phyloP scores from a whole-genome alignment of 371 early-diverging fungal species.

The Mycotypha africana region DNA sequence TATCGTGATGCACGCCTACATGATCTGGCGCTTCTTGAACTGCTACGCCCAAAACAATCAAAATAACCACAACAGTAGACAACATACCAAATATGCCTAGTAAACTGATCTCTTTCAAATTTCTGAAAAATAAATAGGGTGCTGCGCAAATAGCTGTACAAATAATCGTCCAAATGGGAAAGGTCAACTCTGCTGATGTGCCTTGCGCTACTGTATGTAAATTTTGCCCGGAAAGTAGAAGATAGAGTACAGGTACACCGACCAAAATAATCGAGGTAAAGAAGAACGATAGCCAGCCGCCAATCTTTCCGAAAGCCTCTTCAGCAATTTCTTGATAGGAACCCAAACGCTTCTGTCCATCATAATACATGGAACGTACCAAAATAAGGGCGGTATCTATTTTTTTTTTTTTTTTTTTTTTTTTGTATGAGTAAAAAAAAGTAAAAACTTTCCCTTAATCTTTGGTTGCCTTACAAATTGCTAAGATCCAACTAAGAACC shows the following conservation, averaged over 20 bases:
- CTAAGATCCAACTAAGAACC: slow-evolving; percentile 33
- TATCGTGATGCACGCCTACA: slow-evolving; percentile 17
- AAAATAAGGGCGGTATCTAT: slow-evolving; percentile 65
- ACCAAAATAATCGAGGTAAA: slow-evolving; percentile 60
- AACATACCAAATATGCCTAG: slow-evolving; percentile 28
- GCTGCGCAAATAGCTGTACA: slow-evolving; percentile 56
- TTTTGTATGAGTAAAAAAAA: not conserved
- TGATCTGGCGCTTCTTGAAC: slow-evolving; percentile 15
- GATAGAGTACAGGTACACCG: slow-evolving; percentile 68
- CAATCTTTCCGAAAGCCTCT: slow-evolving; percentile 62
- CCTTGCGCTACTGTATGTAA: slow-evolving; percentile 39
- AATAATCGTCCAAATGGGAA: slow-evolving; percentile 59
- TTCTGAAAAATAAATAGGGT: slow-evolving; percentile 64
- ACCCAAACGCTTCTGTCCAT: slow-evolving; percentile 36
- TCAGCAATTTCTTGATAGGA: slow-evolving; percentile 53
- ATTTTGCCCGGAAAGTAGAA: slow-evolving; percentile 66
- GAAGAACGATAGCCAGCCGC: slow-evolving; percentile 56
- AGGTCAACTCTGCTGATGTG: slow-evolving; percentile 20
- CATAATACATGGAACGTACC: slow-evolving; percentile 69
- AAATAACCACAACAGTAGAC: slow-evolving; percentile 20
- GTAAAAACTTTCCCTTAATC: no score
- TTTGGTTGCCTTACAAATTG: slow-evolving; percentile 28
- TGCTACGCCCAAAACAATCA: slow-evolving; percentile 22
- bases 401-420: not conserved
- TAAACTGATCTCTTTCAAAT: slow-evolving; percentile 71